Base-by-base conservation (phyloP, 2,329 filamentous ascomycete species). In the Colletotrichum sp. region DNA sequence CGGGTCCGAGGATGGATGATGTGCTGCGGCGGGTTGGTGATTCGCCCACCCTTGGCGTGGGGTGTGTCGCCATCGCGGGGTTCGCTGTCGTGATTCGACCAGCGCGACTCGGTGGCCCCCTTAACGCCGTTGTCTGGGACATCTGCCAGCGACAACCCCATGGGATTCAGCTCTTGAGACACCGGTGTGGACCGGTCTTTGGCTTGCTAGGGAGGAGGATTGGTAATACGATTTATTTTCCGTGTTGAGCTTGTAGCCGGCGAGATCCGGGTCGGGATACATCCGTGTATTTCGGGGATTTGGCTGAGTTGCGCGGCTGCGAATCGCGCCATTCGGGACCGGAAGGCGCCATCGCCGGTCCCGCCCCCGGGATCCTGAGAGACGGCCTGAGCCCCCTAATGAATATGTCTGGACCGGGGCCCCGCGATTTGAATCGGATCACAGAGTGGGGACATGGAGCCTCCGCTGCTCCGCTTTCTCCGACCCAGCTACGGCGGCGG, bases 61-160 rank as follows among this genome's bases (percentile, higher is more conserved):
- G 72, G 68, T 34, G 68, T 73, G 72, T 73, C 72, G 72, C 72
- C 72, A 73, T 73, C 72, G 72, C 72, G 68, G 72, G 72, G 72
- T 59, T 47, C 62, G 36, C 68, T 73, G 72, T 73, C 72, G 72
- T 71, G 68, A 73, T 73, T 57, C 68, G 68, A 64, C 63, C 43
- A 33, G 16, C 55, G 47, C 68, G 59, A 57, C 68, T 73, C 43
- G 65, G 47, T 47, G 13, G 33, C 55, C 51, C 31, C 55, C 24
- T 43, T 16, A 34, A 6, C 4, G 18, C 36, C 36, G 34, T n/a
- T 59, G 55, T 27, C 27, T 68, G 36, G 51, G 51, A 29, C 12
- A 43, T n/a, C 47, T 31, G 51, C 36, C 18, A 51, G 36, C 66
- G 27, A 34, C 13, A 54, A 5, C 12, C 36, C 36, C 55, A 68